Percentiles rank a stretch among this genome's conserved stretches.
Evolutionary conservation across 495 filamentous ascomycete species (phyloP).

Genomic region (Eremomyces bilateralis): DNA sequence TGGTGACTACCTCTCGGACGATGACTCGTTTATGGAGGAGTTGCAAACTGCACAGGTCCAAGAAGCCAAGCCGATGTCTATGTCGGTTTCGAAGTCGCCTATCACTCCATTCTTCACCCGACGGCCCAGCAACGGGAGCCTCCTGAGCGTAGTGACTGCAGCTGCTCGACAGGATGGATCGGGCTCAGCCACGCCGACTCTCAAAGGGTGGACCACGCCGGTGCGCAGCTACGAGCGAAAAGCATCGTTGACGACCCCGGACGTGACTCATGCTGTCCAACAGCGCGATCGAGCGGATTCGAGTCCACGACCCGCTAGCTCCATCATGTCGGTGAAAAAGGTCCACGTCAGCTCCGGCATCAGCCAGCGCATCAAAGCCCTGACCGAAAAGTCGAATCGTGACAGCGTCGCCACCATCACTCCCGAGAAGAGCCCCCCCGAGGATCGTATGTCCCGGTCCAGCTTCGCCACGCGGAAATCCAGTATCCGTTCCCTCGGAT

Average conservation of each 20-base stretch:
- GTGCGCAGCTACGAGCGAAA: too few species aligned
- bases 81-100: constrained; percentile 69
- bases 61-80: constrained; percentile 60
- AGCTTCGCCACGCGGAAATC: not conserved
- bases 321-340: too few species aligned
- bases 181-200: too few species aligned
- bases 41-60: constrained; percentile 62
- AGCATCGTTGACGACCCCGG: too few species aligned
- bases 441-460: too few species aligned
- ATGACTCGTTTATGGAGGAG: constrained; percentile 82
- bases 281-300: too few species aligned
- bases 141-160: not conserved
- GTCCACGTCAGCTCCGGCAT: constrained; percentile 72
- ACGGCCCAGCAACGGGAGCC: constrained; percentile 13
- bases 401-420: constrained; percentile 12
- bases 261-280: too few species aligned
- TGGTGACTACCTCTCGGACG: constrained; percentile 45
- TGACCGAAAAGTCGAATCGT: constrained; percentile 24
- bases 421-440: too few species aligned
- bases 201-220: too few species aligned
- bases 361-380: constrained; percentile 70
- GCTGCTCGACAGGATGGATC: too few species aligned
- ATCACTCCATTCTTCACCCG: constrained; percentile 41
- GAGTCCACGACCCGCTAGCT: too few species aligned
- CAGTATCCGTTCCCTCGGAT: not conserved